These are phyloP conservation scores for Garcileccinum viscosum DNA, from an alignment of 1,284 basidiomycete species.

Conservation along the genomic window DNA sequence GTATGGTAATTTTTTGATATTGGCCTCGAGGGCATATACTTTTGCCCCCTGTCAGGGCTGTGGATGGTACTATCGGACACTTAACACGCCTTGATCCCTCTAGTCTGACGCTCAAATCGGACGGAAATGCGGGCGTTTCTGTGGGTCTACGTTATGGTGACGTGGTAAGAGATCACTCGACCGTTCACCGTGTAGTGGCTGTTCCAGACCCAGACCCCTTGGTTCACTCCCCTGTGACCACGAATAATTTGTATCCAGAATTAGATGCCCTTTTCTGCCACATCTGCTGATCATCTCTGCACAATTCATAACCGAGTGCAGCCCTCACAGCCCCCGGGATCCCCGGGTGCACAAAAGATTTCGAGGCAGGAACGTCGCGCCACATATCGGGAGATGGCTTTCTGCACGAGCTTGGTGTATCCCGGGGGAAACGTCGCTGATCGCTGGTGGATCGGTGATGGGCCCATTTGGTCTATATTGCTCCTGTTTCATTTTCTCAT, in stretches of 20 bases:
- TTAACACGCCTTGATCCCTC: background rate
- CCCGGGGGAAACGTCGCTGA: conserved; percentile 10
- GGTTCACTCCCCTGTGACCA: background rate
- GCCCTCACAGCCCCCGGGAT: conserved; percentile 15
- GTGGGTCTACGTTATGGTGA: conserved; percentile 3
- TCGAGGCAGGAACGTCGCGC: conserved; percentile 18
- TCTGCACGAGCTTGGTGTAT: conserved; percentile 14
- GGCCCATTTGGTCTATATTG: conserved; percentile 23
- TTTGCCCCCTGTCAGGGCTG: conserved; percentile 16
- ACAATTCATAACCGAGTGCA: background rate
- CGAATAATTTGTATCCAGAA: conserved; percentile 6
- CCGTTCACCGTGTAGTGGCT: conserved; percentile 12
- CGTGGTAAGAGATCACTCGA: conserved; percentile 1
- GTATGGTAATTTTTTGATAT: conserved; percentile 15
- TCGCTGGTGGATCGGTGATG: conserved; percentile 4
- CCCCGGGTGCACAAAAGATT: conserved; percentile 10
- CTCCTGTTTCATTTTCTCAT: conserved; percentile 25
- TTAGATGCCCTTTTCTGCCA: conserved; percentile 3
- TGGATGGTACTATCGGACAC: conserved; percentile 14
- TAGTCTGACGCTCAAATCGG: conserved; percentile 1
- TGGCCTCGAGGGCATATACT: conserved; percentile 10
- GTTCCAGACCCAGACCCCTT: conserved; percentile 10
- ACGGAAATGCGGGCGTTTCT: background rate
- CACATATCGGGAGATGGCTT: conserved; percentile 16
- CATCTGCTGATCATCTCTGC: conserved; percentile 4